Evolutionary conservation across 176 grass and related monocot genomes (phyloP), one percentile per base, ranked within the genome.

Genomic region (Musa troglodytarum): DNA sequence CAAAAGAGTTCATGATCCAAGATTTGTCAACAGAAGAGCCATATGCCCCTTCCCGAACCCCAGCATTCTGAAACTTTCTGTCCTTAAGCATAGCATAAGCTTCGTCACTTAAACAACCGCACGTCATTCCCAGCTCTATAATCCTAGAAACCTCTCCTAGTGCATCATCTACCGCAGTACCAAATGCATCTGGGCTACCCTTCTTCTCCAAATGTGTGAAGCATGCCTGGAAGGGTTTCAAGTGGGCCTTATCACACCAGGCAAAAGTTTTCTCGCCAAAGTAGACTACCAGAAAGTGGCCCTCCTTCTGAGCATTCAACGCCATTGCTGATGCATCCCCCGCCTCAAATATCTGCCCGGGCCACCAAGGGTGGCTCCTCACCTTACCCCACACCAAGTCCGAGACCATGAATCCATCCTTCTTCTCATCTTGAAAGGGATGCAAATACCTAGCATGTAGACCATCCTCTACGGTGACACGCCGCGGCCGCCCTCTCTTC

Each of bases 351-450:
- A 96, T 86, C 75, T 89, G 80, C 15, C 84, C 89, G 0, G 92
- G 92, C 89, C 92, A 96, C 92, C 92, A 96, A 51, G 89, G 89
- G 72, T 96, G 82, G 63, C 54, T 23, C 84, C 20, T 63, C 64
- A 96, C 87, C 82, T 92, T 96, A 73, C 52, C 75, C 86, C 87
- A 92, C 25, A 89, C 92, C 43, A 92, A 65, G 28, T 87, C 79
- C 0, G 76, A 68, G n/a, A 82, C 34, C 64, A 70, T 22, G 11
- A 96, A 92, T 2, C 23, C 61, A 7, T 8, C 52, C 2, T 34
- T 79, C 2, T 21, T 72, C 49, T 77, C 88, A 0, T 76, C 76
- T 78, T 88, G 84, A 50, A 87, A 91, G 23, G 11, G 52, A 28
- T 56, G 25, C 15, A 9, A 74, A 55, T 58, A 74, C 24, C 72